A percentile compares a stretch with the other conserved stretches of the same genome.
Conservation (phyloP, 305 asterid genomes). For the Solanum hybrid region DNA sequence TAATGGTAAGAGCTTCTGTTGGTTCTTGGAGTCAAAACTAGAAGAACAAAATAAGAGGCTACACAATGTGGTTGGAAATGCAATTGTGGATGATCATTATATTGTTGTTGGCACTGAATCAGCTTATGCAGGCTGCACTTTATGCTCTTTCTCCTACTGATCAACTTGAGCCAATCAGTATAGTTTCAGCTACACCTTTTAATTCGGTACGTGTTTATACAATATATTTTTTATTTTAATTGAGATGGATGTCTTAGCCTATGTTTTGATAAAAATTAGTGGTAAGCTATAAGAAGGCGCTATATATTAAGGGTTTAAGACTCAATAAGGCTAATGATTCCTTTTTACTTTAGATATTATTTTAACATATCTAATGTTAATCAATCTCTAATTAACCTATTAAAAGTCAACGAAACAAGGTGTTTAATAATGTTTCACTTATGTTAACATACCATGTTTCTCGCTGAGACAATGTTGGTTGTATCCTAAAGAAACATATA, state of each 20-base stretch:
- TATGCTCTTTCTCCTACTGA: conserved; percentile 24
- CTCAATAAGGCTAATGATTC: background rate
- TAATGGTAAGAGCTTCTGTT: no score
- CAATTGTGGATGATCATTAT: background rate
- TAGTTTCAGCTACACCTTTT: no score
- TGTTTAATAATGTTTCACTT: background rate
- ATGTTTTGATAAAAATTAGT: background rate
- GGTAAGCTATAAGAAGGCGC: background rate
- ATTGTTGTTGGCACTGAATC: no score
- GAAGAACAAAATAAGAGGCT: no score
- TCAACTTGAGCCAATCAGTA: no score
- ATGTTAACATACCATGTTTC: background rate
- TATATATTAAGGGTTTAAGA: background rate
- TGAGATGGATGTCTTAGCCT: background rate
- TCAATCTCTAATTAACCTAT: no score
- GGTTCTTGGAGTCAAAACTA: no score
- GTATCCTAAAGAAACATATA: background rate
- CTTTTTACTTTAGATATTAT: background rate
- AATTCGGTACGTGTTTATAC: background rate
- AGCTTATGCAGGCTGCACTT: conserved; percentile 27
- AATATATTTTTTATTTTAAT: background rate
- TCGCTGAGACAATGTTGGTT: background rate
- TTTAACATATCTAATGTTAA: no score
- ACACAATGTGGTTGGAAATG: no score
- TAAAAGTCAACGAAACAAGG: background rate